phyloP scores from a whole-genome alignment of 192 early-diverging fungal species.

The Backusella parvicylindrica region DNA sequence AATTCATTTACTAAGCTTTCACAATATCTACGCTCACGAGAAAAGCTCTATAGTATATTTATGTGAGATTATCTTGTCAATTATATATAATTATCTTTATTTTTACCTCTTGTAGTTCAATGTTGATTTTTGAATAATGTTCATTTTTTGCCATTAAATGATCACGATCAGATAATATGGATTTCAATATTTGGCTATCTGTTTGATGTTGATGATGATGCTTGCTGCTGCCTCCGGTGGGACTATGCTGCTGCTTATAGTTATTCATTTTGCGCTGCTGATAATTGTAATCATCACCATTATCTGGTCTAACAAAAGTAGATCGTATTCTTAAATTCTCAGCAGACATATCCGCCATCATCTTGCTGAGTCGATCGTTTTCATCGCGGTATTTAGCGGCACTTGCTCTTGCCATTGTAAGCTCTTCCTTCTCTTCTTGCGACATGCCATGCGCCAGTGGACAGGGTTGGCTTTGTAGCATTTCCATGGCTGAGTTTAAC shows the following conservation, averaged over 20 bases:
- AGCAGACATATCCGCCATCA: slow-evolving; percentile 18
- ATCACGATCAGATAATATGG: slow-evolving; percentile 21
- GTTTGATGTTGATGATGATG: background rate
- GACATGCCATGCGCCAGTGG: slow-evolving; percentile 41
- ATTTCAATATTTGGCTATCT: slow-evolving; percentile 11
- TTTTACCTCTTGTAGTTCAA: slow-evolving; percentile 10
- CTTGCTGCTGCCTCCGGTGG: background rate
- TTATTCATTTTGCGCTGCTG: background rate
- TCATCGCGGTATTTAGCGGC: slow-evolving; percentile 17
- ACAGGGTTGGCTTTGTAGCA: slow-evolving; percentile 37
- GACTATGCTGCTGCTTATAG: background rate
- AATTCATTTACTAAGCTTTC: slow-evolving; percentile 1
- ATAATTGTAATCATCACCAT: background rate
- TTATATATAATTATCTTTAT: background rate
- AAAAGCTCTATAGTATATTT: background rate
- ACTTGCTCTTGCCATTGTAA: slow-evolving; percentile 21
- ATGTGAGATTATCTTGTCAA: too few species aligned
- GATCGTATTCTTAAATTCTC: slow-evolving; percentile 9
- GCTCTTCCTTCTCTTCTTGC: slow-evolving; percentile 35
- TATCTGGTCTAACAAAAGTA: background rate
- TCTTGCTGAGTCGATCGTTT: slow-evolving; percentile 21
- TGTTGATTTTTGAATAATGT: background rate
- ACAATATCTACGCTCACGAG: background rate
- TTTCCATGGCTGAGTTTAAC: slow-evolving; percentile 41
- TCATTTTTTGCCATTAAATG: background rate